These are phyloP conservation scores for Ganoderma lucidum DNA, from an alignment of 1,284 basidiomycete genomes.

Conservation along the genomic window DNA sequence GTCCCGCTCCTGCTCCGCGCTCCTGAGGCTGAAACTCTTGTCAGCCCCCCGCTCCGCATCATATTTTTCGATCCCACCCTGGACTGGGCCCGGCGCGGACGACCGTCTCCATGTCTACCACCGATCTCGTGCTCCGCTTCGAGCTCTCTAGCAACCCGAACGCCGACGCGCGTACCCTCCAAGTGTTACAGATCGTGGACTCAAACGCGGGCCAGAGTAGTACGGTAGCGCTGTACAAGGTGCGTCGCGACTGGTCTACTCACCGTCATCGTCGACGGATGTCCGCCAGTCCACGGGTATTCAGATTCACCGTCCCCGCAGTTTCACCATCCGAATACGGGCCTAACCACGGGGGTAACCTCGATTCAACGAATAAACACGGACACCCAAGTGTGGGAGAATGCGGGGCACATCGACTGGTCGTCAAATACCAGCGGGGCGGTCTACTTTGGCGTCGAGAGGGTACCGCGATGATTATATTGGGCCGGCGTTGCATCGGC, in stretches of 20 bases:
- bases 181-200: slow-evolving; percentile 47
- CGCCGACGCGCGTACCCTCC: slow-evolving; percentile 55
- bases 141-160: slow-evolving; percentile 44
- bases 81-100: neutral
- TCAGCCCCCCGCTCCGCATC: slow-evolving; percentile 1
- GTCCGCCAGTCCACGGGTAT: neutral
- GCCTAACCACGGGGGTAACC: slow-evolving; percentile 52
- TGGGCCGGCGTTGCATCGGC: slow-evolving; percentile 1
- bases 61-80: slow-evolving; percentile 8
- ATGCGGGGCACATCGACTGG: slow-evolving; percentile 63
- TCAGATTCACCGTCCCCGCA: slow-evolving; percentile 31
- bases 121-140: slow-evolving; percentile 53
- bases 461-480: slow-evolving; percentile 42
- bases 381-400: slow-evolving; percentile 53
- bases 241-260: slow-evolving; percentile 23
- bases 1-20: slow-evolving; percentile 2
- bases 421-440: slow-evolving; percentile 51
- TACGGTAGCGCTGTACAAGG: slow-evolving; percentile 58
- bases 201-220: slow-evolving; percentile 34
- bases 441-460: slow-evolving; percentile 58
- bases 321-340: slow-evolving; percentile 62
- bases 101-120: slow-evolving; percentile 35
- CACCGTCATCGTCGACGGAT: neutral
- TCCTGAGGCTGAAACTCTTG: neutral
- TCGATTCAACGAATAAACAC: slow-evolving; percentile 59